A percentile compares a stretch with the other conserved stretches of the same genome.
Conservation (phyloP, 2,329 filamentous ascomycete species). For the Lasiodiplodia sp. region DNA sequence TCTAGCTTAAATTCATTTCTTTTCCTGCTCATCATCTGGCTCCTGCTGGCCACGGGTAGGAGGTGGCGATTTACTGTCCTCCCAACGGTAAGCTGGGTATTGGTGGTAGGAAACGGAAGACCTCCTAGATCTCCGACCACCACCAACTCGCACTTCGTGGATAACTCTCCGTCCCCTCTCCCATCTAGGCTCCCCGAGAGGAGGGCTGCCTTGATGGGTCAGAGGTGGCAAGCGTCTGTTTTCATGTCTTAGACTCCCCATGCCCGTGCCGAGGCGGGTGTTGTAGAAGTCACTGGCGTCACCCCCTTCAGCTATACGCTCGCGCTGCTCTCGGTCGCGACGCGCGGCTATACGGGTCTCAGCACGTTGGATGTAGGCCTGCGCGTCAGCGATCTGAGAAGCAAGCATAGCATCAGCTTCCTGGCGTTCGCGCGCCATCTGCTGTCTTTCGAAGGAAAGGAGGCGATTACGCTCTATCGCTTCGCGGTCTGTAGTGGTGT, state of each 20-base stretch:
- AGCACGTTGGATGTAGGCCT: neutral
- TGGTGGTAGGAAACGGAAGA: neutral
- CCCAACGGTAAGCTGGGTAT: neutral
- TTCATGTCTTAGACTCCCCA: neutral
- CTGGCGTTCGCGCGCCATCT: neutral
- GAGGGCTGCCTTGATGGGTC: neutral
- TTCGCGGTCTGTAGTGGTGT: too few species aligned
- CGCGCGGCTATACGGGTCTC: neutral
- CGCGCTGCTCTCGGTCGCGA: neutral
- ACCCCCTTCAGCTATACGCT: neutral
- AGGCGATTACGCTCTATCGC: neutral
- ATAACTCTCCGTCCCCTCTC: constrained; percentile 15
- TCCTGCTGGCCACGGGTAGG: too few species aligned
- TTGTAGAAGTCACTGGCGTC: constrained; percentile 8
- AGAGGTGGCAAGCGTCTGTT: neutral
- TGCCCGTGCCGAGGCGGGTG: constrained; percentile 3
- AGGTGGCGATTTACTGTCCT: neutral
- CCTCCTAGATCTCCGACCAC: neutral
- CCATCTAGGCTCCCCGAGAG: neutral
- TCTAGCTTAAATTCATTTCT: accelerated
- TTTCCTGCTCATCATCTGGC: too few species aligned
- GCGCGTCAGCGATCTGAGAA: neutral
- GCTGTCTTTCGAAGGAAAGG: neutral
- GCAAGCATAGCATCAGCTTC: constrained; percentile 12
- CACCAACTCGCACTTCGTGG: neutral